Evolutionary conservation across 1,139 yeast genomes (phyloP), one percentile per base, ranked within the genome.

Genomic region (Wickerhamomyces sp.): DNA sequence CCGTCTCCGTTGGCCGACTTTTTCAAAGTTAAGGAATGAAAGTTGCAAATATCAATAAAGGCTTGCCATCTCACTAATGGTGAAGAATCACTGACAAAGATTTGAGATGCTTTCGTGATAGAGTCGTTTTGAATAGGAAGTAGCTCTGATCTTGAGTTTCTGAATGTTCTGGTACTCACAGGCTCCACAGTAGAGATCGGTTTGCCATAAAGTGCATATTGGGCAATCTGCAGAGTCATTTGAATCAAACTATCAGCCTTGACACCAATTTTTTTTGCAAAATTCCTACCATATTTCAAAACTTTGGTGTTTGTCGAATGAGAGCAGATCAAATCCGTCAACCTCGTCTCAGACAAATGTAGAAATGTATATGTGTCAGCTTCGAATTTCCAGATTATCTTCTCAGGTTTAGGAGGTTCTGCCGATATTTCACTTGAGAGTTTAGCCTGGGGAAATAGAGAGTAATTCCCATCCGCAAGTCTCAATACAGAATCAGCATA

Each of bases 401-500:
- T 62, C 6, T 49, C 44, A 9, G 63, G 62, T 1, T 44, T 54
- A 17, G 79, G 85, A 47, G 74, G 73, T 5, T 38, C 30, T 6
- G 31, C 26, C 6, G 41, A 45, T 16, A 37, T 31, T 8, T 32
- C 33, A 10, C 33, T 15, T 9, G 42, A 42, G 17, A 35, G 29
- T 23, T 45, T 43, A 6, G 42, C 47, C 6, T 39, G 38, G 15
- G 56, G 49, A 49, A 79, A 80, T 28, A 54, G 43, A 4, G 65
- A 50, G 46, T 78, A 82, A n/a, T 72, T 64, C 6, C 84, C 86
- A 55, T 81, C 80, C 5, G 89, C 89, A 40, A 83, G 64, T 54
- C 86, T 72, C 40, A 83, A 61, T 16, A 82, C 77, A 30, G 82
- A 76, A 51, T 83, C 93, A 0, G 91, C 79, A 53, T 78, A 83